Percentiles rank a stretch among this genome's conserved stretches.
Conservation (phyloP, 106 monocot genomes). For the Dioscorea zingiberensis region DNA sequence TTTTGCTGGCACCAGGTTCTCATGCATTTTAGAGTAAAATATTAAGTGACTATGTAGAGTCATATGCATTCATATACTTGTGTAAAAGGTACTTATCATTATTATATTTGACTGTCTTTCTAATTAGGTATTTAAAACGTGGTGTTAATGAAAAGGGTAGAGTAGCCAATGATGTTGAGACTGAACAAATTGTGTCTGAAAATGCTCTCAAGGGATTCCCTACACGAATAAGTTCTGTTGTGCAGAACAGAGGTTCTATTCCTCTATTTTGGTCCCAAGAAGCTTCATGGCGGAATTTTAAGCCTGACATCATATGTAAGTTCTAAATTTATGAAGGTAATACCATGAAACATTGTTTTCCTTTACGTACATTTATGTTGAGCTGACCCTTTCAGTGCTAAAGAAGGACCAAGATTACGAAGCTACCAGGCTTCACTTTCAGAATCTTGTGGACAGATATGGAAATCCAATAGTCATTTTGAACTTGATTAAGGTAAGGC, state of each 20-base stretch:
- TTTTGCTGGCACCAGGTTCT: slow-evolving; percentile 95
- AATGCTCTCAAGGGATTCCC: slow-evolving; percentile 40
- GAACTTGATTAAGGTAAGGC: slow-evolving; percentile 85
- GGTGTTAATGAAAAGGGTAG: slow-evolving; percentile 93
- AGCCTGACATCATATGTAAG: slow-evolving; percentile 97
- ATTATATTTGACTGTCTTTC: background rate
- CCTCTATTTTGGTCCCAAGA: slow-evolving; percentile 98
- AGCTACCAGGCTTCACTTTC: slow-evolving; percentile 94
- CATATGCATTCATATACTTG: too few species aligned
- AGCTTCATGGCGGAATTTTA: slow-evolving; percentile 76
- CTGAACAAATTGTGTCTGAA: slow-evolving; percentile 88
- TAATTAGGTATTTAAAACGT: slow-evolving; percentile 77
- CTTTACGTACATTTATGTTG: slow-evolving; percentile 4
- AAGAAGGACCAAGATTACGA: slow-evolving; percentile 63
- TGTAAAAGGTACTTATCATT: too few species aligned
- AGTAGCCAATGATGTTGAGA: slow-evolving; percentile 99
- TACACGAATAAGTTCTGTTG: slow-evolving; percentile 72
- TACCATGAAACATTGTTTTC: background rate
- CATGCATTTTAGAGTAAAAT: background rate
- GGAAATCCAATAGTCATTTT: slow-evolving; percentile 88
- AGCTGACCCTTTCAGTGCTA: slow-evolving; percentile 43
- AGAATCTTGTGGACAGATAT: slow-evolving; percentile 85
- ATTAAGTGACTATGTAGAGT: too few species aligned
- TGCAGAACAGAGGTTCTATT: slow-evolving; percentile 97
- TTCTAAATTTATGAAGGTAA: background rate